Conservation (phyloP, 2,329 filamentous ascomycete species). For the Mariannaea elegans region DNA sequence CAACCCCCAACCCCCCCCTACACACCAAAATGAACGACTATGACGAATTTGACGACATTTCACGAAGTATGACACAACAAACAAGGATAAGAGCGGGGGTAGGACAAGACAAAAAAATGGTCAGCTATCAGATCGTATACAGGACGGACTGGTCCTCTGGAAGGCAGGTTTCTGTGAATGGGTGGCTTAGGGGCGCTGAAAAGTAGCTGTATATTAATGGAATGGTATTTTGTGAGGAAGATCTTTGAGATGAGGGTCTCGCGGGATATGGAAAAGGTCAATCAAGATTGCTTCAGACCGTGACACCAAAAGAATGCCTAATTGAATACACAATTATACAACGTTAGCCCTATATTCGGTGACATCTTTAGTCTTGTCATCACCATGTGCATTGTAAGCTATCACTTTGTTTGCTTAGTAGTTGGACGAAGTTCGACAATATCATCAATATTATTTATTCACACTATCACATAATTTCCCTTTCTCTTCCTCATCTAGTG, state of each 20-base stretch:
- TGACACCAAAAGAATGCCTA: neutral
- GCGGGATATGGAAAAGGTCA: neutral
- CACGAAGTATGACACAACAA: constrained; percentile 34
- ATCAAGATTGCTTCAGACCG: neutral
- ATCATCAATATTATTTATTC: constrained; percentile 5
- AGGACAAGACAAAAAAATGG: constrained; percentile 11
- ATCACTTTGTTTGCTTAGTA: neutral
- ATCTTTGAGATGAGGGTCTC: neutral
- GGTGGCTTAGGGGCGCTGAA: neutral
- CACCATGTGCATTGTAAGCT: neutral
- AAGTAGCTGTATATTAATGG: constrained; percentile 6
- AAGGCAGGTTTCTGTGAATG: neutral
- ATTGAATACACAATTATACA: no score
- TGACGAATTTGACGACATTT: constrained; percentile 33
- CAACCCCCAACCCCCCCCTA: no score
- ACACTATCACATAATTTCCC: neutral
- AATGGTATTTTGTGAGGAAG: neutral
- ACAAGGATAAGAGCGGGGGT: neutral
- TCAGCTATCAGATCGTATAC: constrained; percentile 19
- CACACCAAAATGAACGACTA: constrained; percentile 25
- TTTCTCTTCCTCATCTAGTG: constrained; percentile 6
- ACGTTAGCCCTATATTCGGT: no score
- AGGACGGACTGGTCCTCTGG: constrained; percentile 6
- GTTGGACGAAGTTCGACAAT: neutral
- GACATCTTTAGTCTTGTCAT: neutral